Base-by-base conservation (phyloP, 2,329 filamentous ascomycete species). In the Botryosphaeria dothidea region DNA sequence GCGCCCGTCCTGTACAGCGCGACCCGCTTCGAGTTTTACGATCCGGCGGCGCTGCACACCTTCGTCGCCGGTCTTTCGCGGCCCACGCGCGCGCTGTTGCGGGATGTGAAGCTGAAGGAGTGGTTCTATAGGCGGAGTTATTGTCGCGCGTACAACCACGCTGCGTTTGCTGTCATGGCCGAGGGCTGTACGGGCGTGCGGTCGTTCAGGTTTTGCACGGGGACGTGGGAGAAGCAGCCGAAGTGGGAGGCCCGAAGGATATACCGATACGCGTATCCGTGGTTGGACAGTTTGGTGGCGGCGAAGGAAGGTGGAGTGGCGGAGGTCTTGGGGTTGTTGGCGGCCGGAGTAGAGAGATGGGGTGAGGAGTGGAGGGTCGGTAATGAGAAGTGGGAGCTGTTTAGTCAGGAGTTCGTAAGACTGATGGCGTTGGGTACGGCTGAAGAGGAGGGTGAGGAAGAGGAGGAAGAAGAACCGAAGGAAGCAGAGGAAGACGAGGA, bases 211-310 rank as follows among this genome's bases (percentile, higher is more conserved):
- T 66, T 77, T 19, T 67, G 65, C 4, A 31, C 3, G 0, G 36
- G 71, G 3, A 57, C 66, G 4, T 68, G 58, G 21, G 52, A 63
- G 15, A 8, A 34, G 5, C 21, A 62, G 0, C 9, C 66, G 38
- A 5, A 19, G n/a, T 21, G 56, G 17, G 38, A 34, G 6, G 75
- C 75, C 3, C 70, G 69, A 6, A 70, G 73, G 25, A 49, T 78
- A 25, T 78, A 76, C 62, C 75, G 75, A 7, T 71, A 76, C 48
- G 74, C 70, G 0, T 76, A 76, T 36, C 71, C 72, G 5, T 79
- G 75, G 75, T 68, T 79, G 7, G 77, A 79, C 54, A 72, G 73
- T 1, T 67, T 77, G 75, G 71, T 3, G 54, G 51, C 8, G 70
- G 69, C 3, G 74, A 71, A 49, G 71, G 72, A 2, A 71, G 68